Evolutionary conservation across 192 early-diverging fungal species (phyloP), one percentile per base, ranked within the genome.

Genomic region (Mortierella hygrophila): DNA sequence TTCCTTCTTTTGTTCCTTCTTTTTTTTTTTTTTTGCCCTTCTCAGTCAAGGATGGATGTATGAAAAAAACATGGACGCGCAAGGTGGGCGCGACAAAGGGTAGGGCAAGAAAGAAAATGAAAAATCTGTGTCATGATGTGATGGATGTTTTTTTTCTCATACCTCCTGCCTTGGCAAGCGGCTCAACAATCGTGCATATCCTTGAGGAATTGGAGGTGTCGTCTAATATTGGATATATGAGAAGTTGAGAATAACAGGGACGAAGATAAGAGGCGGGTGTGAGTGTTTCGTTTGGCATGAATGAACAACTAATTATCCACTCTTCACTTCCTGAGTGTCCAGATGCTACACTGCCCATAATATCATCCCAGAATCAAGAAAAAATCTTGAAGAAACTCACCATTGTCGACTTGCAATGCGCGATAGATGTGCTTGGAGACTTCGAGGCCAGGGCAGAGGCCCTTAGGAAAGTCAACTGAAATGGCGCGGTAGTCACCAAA

Each of bases 401-500:
- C 83, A 74, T 86, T 86, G 49, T 86, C 83, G 29, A 86, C 83
- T 44, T 86, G 83, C 5, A 86, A 42, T 23, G 83, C 83, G n/a
- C 83, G 83, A 52, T 86, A 86, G 23, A 81, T 81, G 32, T 72
- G 75, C 10, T 44, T 70, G 20, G 83, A 86, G 71, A 86, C 74
- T 71, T 86, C 83, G 4, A 86, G 57, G 9, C 83, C 74, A 5
- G 78, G 83, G 44, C 83, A 86, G 35, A 86, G 57, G 11, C 73
- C 70, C 65, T 81, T 80, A 3, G 44, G 55, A 77, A 95, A 95
- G 29, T 94, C 92, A 1, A 87, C 74, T 13, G 87, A 83, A 72
- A 94, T 92, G 0, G 89, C 85, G 2, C 90, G 88, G 6, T 89
- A 75, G 60, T 93, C 92, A 3, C 93, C 93, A 57, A 95, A 89